These are phyloP conservation scores for Artemisia tridentata DNA, from an alignment of 129 eudicot genomes.

Conservation along the genomic window DNA sequence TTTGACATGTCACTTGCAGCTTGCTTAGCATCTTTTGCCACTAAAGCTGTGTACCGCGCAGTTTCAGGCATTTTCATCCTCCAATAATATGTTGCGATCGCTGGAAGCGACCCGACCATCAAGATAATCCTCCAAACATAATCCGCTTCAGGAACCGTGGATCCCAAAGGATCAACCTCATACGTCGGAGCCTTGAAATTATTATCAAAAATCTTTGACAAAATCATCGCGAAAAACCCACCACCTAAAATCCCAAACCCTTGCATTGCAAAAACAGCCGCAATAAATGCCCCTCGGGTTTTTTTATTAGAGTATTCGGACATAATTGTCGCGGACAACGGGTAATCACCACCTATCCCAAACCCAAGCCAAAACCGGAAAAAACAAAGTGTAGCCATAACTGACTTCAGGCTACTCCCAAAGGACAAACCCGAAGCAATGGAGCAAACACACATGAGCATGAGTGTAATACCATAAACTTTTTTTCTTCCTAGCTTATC, in stretches of 20 bases:
- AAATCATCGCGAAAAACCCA: slow-evolving; percentile 40
- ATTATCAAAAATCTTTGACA: slow-evolving; percentile 34
- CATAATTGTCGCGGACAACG: slow-evolving; percentile 55
- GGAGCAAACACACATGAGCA: slow-evolving; percentile 48
- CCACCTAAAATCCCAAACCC: slow-evolving; percentile 57
- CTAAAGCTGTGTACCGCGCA: slow-evolving; percentile 51
- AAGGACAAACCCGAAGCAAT: slow-evolving; percentile 54
- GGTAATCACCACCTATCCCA: slow-evolving; percentile 60
- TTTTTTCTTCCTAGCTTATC: slow-evolving; percentile 52
- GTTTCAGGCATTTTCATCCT: slow-evolving; percentile 63
- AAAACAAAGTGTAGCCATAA: slow-evolving; percentile 53
- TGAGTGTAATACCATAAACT: slow-evolving; percentile 54
- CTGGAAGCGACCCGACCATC: slow-evolving; percentile 47
- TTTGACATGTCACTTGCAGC: slow-evolving; percentile 49
- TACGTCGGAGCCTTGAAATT: slow-evolving; percentile 37
- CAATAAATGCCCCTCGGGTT: slow-evolving; percentile 55
- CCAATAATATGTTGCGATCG: slow-evolving; percentile 45
- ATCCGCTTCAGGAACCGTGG: slow-evolving; percentile 48
- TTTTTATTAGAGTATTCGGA: slow-evolving; percentile 58
- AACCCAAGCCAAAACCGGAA: slow-evolving; percentile 63
- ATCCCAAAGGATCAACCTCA: slow-evolving; percentile 34
- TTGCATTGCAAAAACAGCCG: slow-evolving; percentile 64
- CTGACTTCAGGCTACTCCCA: slow-evolving; percentile 36
- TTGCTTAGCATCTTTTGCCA: slow-evolving; percentile 36
- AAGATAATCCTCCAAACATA: slow-evolving; percentile 51